phyloP scores from a whole-genome alignment of 2,329 filamentous ascomycete genomes.

The Hypoxylon sp. region DNA sequence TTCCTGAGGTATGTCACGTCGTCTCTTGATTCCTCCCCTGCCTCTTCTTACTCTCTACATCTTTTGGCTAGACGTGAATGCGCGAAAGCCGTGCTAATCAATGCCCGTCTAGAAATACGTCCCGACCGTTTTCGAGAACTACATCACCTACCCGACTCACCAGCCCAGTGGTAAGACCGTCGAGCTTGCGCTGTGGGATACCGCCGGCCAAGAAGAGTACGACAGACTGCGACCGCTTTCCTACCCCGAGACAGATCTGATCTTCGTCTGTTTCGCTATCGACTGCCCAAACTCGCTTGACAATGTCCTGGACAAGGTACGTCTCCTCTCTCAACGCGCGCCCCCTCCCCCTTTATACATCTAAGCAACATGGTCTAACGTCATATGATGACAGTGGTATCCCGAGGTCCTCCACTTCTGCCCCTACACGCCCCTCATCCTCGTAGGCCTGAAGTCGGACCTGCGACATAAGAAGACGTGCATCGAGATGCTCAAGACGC shows the following conservation, averaged over 20 bases:
- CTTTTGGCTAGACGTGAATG: background rate
- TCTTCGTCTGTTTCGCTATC: conserved; percentile 99
- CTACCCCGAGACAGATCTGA: conserved; percentile 95
- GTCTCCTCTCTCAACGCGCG: conserved; percentile 34
- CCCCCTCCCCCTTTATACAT: background rate
- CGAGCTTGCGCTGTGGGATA: conserved; percentile 97
- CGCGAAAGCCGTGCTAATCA: conserved; percentile 5
- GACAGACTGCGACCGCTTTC: conserved; percentile 94
- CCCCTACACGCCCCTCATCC: conserved; percentile 93
- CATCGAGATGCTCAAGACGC: conserved; percentile 98
- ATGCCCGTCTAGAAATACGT: conserved; percentile 87
- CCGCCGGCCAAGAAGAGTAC: conserved; percentile 97
- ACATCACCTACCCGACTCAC: conserved; percentile 97
- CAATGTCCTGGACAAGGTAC: conserved; percentile 98
- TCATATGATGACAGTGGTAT: conserved; percentile 76
- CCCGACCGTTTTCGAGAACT: conserved; percentile 98
- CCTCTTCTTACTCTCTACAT: conserved; percentile 7
- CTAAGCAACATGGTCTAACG: conserved; percentile 37
- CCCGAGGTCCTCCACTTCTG: conserved; percentile 99
- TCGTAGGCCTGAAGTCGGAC: conserved; percentile 96
- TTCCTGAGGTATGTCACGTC: conserved; percentile 85
- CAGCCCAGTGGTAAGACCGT: conserved; percentile 89
- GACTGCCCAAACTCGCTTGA: conserved; percentile 98
- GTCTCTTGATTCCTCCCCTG: background rate
- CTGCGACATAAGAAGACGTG: conserved; percentile 94